These are phyloP conservation scores for Corchorus olitorius DNA, from an alignment of 345 rosid genomes.

Conservation along the genomic window DNA sequence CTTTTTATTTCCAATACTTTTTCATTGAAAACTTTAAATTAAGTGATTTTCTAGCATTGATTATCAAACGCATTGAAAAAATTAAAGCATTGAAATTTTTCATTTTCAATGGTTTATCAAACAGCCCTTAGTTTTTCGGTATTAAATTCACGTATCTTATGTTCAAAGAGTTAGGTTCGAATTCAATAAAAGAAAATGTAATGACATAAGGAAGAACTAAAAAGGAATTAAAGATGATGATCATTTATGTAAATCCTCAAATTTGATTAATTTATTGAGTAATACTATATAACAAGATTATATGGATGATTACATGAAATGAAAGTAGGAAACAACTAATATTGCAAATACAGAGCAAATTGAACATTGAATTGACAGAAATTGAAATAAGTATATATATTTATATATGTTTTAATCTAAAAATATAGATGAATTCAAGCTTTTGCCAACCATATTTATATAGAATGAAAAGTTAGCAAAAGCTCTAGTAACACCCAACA, in stretches of 20 bases:
- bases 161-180: too few relatives aligned
- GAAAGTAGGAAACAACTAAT: not conserved
- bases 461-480: not conserved
- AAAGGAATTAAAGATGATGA: not conserved
- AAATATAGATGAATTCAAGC: slow-evolving; percentile 14
- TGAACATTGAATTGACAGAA: not conserved
- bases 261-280: not conserved
- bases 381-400: not conserved
- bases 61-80: too few relatives aligned
- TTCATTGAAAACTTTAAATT: too few relatives aligned
- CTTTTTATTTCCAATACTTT: too few relatives aligned
- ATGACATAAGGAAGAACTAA: not conserved
- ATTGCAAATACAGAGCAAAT: not conserved
- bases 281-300: not conserved
- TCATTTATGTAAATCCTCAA: not conserved
- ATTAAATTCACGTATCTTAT: too few relatives aligned
- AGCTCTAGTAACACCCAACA: slow-evolving; percentile 4
- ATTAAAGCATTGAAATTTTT: too few relatives aligned
- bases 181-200: not conserved
- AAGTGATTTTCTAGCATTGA: too few relatives aligned
- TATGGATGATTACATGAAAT: not conserved
- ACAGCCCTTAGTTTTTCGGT: too few relatives aligned
- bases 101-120: too few relatives aligned
- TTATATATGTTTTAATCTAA: not conserved
- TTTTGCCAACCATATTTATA: slow-evolving; percentile 3